A percentile compares a stretch with the other conserved stretches of the same genome.
phyloP scores from a whole-genome alignment of 1,284 basidiomycete genomes.

The Boletellus deceptivus region DNA sequence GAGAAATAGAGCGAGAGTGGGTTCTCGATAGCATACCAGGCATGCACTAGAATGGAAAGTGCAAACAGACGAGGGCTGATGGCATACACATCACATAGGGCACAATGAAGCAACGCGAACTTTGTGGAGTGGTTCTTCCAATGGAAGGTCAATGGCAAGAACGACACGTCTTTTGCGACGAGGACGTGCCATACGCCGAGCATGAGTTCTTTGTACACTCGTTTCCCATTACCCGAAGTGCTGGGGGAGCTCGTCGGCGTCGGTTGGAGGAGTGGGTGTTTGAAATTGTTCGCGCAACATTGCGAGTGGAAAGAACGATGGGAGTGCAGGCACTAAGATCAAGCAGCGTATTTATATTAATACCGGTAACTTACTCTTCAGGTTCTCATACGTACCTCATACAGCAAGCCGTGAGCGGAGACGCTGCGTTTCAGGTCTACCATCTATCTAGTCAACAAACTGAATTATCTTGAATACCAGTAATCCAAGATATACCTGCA shows the following conservation, averaged over 20 bases:
- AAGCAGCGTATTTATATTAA: no score
- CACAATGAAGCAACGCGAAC: background rate
- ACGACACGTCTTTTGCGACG: background rate
- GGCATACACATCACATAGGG: background rate
- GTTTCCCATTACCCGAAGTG: background rate
- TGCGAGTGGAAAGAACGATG: background rate
- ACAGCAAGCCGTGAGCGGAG: no score
- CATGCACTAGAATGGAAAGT: conserved; percentile 10
- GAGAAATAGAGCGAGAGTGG: conserved; percentile 24
- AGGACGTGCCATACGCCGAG: background rate
- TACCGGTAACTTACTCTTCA: no score
- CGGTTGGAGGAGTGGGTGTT: background rate
- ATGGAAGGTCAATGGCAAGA: background rate
- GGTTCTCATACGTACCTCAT: no score
- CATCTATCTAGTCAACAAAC: no score
- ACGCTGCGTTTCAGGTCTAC: no score
- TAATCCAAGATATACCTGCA: no score
- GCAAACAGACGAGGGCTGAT: conserved; percentile 21
- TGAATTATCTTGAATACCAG: no score
- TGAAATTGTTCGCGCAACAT: background rate
- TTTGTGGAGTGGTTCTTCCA: background rate
- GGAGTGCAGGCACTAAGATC: no score
- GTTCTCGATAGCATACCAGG: conserved; percentile 22
- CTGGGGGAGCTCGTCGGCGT: background rate
- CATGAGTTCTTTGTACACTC: background rate